Conservation (phyloP, 2,329 filamentous ascomycete genomes). For the Allantophomopsis cytisporea region DNA sequence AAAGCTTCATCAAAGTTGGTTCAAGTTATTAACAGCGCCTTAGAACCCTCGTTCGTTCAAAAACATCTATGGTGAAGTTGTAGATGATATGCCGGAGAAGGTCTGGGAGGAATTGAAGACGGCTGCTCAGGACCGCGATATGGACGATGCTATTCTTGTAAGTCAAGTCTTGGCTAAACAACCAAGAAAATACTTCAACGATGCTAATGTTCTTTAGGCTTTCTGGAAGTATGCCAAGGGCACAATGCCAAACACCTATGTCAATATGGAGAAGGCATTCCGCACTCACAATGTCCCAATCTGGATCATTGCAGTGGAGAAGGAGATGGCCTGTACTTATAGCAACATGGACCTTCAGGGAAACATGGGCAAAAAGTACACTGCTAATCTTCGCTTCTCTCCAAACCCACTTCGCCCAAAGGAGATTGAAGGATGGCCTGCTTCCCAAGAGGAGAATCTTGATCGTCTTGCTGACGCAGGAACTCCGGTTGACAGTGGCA, state of each 20-base stretch:
- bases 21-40: conserved; percentile 27
- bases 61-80: conserved; percentile 21
- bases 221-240: conserved; percentile 46
- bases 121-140: conserved; percentile 38
- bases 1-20: too few species aligned
- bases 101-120: conserved; percentile 43
- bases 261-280: conserved; percentile 46
- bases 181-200: too few species aligned
- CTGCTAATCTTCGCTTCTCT: conserved; percentile 47
- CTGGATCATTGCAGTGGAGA: conserved; percentile 50
- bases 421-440: conserved; percentile 47
- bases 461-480: conserved; percentile 53
- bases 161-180: conserved; percentile 6
- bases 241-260: conserved; percentile 38
- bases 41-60: conserved; percentile 40
- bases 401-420: conserved; percentile 42
- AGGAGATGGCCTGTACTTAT: conserved; percentile 37
- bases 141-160: conserved; percentile 45
- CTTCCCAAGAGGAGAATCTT: conserved; percentile 42
- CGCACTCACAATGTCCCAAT: conserved; percentile 37
- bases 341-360: conserved; percentile 65
- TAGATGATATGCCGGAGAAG: conserved; percentile 33
- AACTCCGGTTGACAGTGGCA: conserved; percentile 42
- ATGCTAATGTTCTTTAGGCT: conserved; percentile 13
- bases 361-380: conserved; percentile 49